Base-by-base conservation (phyloP, 2,329 filamentous ascomycete species). In the Dactylellina cionopaga region DNA sequence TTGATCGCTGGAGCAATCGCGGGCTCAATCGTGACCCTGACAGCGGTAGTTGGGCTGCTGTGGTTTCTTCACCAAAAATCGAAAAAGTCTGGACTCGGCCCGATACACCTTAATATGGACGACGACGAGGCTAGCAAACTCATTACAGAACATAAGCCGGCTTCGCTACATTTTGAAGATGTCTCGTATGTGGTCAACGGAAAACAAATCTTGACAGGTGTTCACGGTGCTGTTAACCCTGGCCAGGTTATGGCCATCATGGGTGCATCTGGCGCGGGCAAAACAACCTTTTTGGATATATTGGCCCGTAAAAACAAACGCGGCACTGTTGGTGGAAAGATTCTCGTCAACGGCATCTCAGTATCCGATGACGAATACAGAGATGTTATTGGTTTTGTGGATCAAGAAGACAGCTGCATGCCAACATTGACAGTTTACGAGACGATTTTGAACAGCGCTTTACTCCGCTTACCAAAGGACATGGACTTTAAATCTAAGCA, bases 231-330 rank as follows among this genome's bases (percentile, higher is more conserved):
- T 41, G 93, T 94, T n/a, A 90, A 90, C 76, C 92, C 94, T 1
- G 96, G 96, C n/a, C 92, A 99, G 80, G 87, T 98, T 5, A 92
- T 94, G 75, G 95, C 95, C 6, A 96, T 99, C 77, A 99, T 99
- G 94, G 95, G 95, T 64, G 94, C 95, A 5, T 99, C 95, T 0
- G 95, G 95, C 27, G 96, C 95, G 41, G 95, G 95, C 69, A 99
- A 99, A 82, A 99, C 95, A 0, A 96, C 92, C 0, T 98, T 99
- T 80, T 83, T 99, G 44, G 95, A 99, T 79, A 96, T 99, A 69
- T 84, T 99, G 47, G 95, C 95, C 6, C 89, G 93, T 74, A 99
- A 98, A 84, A 98, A 98, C 81, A 99, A 99, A 82, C 89, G 92
- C 31, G 96, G 95, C 37, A 80, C 84, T 1, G 87, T 90, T 0